These are phyloP conservation scores for Chrysosporium keratinophilum DNA, from an alignment of 2,329 filamentous ascomycete genomes.

Conservation along the genomic window DNA sequence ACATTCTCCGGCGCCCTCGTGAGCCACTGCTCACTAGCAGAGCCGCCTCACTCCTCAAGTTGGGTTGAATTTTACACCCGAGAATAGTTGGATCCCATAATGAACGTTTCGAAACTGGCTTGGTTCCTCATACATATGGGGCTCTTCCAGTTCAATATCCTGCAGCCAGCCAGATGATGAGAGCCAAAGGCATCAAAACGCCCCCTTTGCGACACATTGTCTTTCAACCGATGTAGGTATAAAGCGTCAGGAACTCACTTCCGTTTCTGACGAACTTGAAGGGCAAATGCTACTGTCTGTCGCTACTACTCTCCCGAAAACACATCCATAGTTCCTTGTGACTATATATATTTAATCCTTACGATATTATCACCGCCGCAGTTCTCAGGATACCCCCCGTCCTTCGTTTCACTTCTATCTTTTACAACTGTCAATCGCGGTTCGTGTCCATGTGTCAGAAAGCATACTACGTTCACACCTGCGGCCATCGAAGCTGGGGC, in stretches of 20 bases:
- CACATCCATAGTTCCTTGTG: neutral
- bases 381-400: neutral
- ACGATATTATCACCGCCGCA: neutral
- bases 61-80: slow-evolving; percentile 6
- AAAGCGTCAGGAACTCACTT: slow-evolving; percentile 5
- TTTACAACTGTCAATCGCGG: neutral
- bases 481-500: slow-evolving; percentile 17
- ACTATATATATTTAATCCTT: neutral
- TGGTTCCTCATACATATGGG: slow-evolving; percentile 6
- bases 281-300: neutral
- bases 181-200: slow-evolving; percentile 8
- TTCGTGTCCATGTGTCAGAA: slow-evolving; percentile 16
- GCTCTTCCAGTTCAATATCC: neutral
- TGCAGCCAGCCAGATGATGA: slow-evolving; percentile 8
- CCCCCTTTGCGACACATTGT: neutral
- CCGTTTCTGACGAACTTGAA: neutral
- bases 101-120: neutral
- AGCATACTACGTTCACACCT: slow-evolving; percentile 17
- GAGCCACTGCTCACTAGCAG: neutral
- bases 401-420: neutral
- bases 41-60: slow-evolving; percentile 10
- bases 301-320: neutral
- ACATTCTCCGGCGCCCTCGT: neutral
- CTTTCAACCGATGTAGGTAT: slow-evolving; percentile 6
- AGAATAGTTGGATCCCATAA: slow-evolving; percentile 1